These are phyloP conservation scores for Phytophthora gonapodyides DNA, from an alignment of 352 stramenopile genomes.

Conservation along the genomic window DNA sequence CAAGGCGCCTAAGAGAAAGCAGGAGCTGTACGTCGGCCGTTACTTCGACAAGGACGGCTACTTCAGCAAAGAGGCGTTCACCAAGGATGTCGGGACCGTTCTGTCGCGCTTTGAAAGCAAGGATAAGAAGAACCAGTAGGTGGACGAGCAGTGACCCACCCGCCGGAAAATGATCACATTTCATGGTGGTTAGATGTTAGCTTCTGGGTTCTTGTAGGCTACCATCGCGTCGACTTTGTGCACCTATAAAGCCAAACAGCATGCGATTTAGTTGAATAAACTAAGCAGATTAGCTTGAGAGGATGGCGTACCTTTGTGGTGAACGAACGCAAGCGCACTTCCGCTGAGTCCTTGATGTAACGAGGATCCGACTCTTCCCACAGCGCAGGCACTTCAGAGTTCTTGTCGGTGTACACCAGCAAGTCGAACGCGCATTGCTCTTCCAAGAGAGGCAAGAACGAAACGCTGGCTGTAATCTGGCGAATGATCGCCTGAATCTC, in stretches of 20 bases:
- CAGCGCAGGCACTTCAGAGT: constrained; percentile 93
- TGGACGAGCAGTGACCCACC: constrained; percentile 22
- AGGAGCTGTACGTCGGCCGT: constrained; percentile 80
- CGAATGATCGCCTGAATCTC: constrained; percentile 99
- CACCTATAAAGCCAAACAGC: constrained; percentile 62
- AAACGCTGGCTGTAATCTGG: constrained; percentile 99
- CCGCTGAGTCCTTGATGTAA: constrained; percentile 97
- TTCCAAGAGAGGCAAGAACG: constrained; percentile 98
- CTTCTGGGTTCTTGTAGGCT: constrained; percentile 94
- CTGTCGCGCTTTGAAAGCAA: constrained; percentile 70
- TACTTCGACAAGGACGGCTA: constrained; percentile 89
- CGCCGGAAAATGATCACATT: constrained; percentile 7
- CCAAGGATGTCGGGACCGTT: constrained; percentile 65
- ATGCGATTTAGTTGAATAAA: constrained; percentile 20
- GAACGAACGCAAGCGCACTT: constrained; percentile 98
- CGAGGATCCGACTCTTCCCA: constrained; percentile 99
- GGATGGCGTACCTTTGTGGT: constrained; percentile 91
- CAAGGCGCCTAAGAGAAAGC: constrained; percentile 48
- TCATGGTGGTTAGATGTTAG: constrained; percentile 58
- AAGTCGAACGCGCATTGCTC: constrained; percentile 99
- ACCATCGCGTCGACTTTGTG: constrained; percentile 99
- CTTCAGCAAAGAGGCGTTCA: constrained; percentile 80
- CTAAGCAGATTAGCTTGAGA: constrained; percentile 21
- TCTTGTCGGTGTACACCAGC: constrained; percentile 98
- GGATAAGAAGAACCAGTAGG: constrained; percentile 70